Evolutionary conservation across 331 rosid species (phyloP), one percentile per base, ranked within the genome.

Genomic region (Spiraea crenata): DNA sequence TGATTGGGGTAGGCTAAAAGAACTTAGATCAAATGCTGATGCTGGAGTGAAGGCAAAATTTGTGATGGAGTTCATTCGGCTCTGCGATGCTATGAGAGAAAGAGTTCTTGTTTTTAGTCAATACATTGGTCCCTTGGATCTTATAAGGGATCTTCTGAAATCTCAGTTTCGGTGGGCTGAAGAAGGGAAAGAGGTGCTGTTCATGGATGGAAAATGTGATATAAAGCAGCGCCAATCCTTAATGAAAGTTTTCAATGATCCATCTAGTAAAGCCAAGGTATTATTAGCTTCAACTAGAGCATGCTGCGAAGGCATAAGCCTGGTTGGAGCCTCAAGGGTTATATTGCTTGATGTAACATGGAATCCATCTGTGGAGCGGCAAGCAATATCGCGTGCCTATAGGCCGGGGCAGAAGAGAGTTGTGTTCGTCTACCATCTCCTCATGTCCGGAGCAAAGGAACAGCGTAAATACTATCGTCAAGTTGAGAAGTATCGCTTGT

Each of bases 291-390:
- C 96, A 37, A 88, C 69, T 0, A 87, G 2, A 84, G 86, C 91
- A 12, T 82, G 90, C 58, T 76, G 63, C 4, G 96, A 88, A 82
- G 96, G 96, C 4, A 90, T 90, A 51, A 81, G 67, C 74, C 77
- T 90, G 9, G 79, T 84, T 34, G 96, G 96, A 10, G 96, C 96
- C 47, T 90, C 96, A 10, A 82, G 96, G 75, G 96, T 90, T n/a
- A 85, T 88, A 64, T 59, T 90, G 34, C 88, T 90, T 2, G 96
- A 90, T 37, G 80, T 84, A 6, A 77, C 83, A 5, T 90, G 93
- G 93, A 90, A 87, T 63, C 96, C 91, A 1, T 82, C 91, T 0
- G 88, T 88, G 12, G 91, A 87, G 71, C 55, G 88, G 74, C 96
- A 87, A 80, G 96, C 93, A 0, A 77, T 88, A 41, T 79, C 82